Evolutionary conservation across 2,329 filamentous ascomycete species (phyloP).

Genomic region (Aspergillus sergii): DNA sequence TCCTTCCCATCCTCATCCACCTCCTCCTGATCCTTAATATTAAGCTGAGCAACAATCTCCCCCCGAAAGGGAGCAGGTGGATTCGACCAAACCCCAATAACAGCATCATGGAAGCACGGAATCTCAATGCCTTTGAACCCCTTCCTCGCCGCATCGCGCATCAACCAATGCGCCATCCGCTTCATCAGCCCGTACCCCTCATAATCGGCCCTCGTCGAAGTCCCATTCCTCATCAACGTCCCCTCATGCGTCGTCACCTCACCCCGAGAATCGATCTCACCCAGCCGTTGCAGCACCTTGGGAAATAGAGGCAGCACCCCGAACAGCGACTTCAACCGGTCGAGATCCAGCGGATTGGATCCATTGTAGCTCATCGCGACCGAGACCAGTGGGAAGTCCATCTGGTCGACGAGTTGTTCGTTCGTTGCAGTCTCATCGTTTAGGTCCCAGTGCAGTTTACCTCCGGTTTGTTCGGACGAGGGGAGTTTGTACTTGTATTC

Average conservation of each 20-base stretch:
- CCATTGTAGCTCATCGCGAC: conserved; percentile 7
- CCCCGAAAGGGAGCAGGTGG: conserved; percentile 8
- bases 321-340: neutral
- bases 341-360: conserved; percentile 3
- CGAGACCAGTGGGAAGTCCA: conserved; percentile 13
- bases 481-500: conserved; percentile 12
- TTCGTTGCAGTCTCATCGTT: neutral
- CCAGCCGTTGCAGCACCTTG: neutral
- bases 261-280: neutral
- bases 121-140: conserved; percentile 11
- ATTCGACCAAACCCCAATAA: conserved; percentile 6
- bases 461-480: neutral
- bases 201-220: conserved; percentile 10
- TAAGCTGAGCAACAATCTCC: neutral
- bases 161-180: conserved; percentile 11
- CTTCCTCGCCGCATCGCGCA: neutral
- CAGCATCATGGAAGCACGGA: conserved; percentile 9
- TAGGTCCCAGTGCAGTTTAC: conserved; percentile 4
- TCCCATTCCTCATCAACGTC: conserved; percentile 9
- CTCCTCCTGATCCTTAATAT: conserved; percentile 6
- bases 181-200: conserved; percentile 6
- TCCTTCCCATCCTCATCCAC: neutral
- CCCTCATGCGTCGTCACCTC: neutral
- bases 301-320: neutral
- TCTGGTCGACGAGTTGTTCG: conserved; percentile 2